Evolutionary conservation across 73 alveolate species (phyloP).

Genomic region (Paramecium octaurelia): DNA sequence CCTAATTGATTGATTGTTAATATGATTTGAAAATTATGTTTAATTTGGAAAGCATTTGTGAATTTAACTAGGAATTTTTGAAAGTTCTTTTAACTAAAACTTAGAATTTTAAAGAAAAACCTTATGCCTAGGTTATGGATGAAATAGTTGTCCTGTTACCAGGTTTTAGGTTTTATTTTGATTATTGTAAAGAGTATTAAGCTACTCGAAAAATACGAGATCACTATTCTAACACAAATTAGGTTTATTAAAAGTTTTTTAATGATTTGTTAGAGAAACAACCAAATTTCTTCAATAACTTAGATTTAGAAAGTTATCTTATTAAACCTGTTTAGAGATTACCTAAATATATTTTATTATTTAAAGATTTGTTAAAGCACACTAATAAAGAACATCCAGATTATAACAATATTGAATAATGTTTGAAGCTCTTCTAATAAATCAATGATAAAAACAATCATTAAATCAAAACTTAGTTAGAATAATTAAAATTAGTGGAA

Average conservation of each 20-base stretch:
- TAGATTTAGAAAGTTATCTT: neutral
- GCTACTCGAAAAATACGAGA: neutral
- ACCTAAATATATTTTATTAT: slow-evolving; percentile 38
- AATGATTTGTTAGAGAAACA: neutral
- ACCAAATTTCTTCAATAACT: neutral
- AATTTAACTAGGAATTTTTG: neutral
- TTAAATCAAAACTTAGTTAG: neutral
- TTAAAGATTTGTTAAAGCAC: neutral
- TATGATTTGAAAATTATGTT: neutral
- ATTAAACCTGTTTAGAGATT: slow-evolving; percentile 31
- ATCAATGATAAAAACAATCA: slow-evolving; percentile 4
- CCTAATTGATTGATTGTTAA: neutral
- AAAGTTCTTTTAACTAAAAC: neutral
- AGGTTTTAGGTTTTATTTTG: slow-evolving; percentile 22
- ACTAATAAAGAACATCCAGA: slow-evolving; percentile 39
- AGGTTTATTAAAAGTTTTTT: neutral
- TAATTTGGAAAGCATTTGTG: neutral
- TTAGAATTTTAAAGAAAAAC: neutral
- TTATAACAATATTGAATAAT: neutral
- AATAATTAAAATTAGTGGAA: neutral
- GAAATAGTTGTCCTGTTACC: neutral
- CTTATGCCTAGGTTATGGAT: neutral
- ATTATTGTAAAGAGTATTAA: neutral
- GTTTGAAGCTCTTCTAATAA: neutral
- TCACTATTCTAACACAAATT: neutral